Evolutionary conservation across 2,329 filamentous ascomycete genomes (phyloP).

Genomic region (Camptophora hylomeconis): DNA sequence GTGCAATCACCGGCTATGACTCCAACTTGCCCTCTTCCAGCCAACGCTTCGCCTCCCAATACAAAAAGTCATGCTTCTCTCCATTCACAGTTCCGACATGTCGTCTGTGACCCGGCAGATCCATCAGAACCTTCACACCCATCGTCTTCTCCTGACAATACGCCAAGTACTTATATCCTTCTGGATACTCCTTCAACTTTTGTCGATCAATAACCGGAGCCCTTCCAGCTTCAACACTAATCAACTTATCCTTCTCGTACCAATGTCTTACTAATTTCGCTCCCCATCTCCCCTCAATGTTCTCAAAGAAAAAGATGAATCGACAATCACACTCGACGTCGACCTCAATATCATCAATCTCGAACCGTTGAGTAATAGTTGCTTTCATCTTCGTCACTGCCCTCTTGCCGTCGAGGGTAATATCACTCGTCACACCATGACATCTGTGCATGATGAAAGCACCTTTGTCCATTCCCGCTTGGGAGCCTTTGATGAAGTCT

Average conservation of each 20-base stretch:
- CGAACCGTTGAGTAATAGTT: slow-evolving; percentile 40
- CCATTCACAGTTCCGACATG: slow-evolving; percentile 20
- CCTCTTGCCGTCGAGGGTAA: slow-evolving; percentile 25
- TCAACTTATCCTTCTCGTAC: slow-evolving; percentile 42
- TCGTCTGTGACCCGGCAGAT: slow-evolving; percentile 26
- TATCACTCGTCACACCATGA: slow-evolving; percentile 35
- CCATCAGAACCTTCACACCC: slow-evolving; percentile 30
- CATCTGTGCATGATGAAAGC: slow-evolving; percentile 47
- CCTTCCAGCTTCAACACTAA: slow-evolving; percentile 30
- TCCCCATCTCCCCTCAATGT: slow-evolving; percentile 25
- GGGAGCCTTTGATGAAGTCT: slow-evolving; percentile 37
- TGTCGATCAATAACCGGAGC: slow-evolving; percentile 30
- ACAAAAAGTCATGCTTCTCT: slow-evolving; percentile 34
- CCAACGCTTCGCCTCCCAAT: slow-evolving; percentile 32
- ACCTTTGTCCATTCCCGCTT: slow-evolving; percentile 37
- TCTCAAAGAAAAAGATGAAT: slow-evolving; percentile 15
- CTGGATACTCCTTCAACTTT: slow-evolving; percentile 28
- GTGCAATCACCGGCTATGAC: slow-evolving; percentile 1
- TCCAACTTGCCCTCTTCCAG: slow-evolving; percentile 23
- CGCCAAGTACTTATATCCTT: slow-evolving; percentile 32
- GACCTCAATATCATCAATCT: slow-evolving; percentile 15
- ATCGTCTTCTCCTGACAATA: slow-evolving; percentile 35
- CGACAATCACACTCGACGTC: slow-evolving; percentile 16
- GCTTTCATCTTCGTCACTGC: slow-evolving; percentile 43
- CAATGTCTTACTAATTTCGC: slow-evolving; percentile 35